Conservation (phyloP, 2,329 filamentous ascomycete genomes). For the Ascochyta rabiei region DNA sequence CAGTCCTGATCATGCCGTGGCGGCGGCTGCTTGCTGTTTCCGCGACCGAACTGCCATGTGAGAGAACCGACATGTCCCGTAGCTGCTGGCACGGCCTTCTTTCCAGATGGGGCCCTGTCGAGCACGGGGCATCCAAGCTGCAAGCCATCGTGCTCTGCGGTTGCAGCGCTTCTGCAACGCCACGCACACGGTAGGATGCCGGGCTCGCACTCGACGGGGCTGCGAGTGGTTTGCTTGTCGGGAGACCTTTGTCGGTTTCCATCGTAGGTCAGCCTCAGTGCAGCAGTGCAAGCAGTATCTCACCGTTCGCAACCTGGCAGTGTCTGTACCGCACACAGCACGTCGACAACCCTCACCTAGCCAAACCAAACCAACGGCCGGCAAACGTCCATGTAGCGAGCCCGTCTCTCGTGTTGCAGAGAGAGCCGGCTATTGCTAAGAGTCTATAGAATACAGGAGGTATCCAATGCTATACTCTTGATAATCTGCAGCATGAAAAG, state of each 20-base stretch:
- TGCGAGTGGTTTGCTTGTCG: neutral
- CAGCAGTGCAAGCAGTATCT: neutral
- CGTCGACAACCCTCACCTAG: slow-evolving; percentile 3
- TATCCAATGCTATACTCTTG: too few relatives aligned
- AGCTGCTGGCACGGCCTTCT: slow-evolving; percentile 28
- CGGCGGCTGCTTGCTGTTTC: neutral
- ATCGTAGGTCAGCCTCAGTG: neutral
- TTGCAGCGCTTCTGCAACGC: slow-evolving; percentile 34
- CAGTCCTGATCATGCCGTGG: neutral
- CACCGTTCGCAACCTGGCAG: slow-evolving; percentile 1
- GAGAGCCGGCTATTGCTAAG: neutral
- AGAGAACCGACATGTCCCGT: slow-evolving; percentile 1
- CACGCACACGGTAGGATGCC: slow-evolving; percentile 5
- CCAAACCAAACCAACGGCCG: neutral
- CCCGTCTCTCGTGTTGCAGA: neutral
- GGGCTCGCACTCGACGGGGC: neutral
- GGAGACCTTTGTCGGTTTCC: neutral
- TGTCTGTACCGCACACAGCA: neutral
- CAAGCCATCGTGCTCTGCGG: slow-evolving; percentile 29
- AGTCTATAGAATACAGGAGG: too few relatives aligned
- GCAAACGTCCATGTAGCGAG: neutral
- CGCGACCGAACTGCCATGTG: neutral
- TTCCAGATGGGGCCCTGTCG: slow-evolving; percentile 33
- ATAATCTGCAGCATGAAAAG: too few relatives aligned
- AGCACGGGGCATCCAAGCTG: slow-evolving; percentile 18